phyloP scores from a whole-genome alignment of 1,139 yeast genomes.

The Hansenula anomala region DNA sequence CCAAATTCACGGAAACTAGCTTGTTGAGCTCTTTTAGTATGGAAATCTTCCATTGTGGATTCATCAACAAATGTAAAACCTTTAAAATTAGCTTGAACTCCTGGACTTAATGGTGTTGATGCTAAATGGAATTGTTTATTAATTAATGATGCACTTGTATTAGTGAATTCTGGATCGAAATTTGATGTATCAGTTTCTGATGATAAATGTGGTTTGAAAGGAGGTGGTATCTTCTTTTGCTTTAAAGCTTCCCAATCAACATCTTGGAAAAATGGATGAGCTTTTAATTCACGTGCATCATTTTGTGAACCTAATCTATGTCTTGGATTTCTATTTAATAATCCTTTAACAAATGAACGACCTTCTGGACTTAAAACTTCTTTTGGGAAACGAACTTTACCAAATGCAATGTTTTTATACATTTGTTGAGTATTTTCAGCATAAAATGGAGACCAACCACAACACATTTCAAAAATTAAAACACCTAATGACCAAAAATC shows the following conservation, averaged over 20 bases:
- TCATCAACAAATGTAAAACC: constrained; percentile 96
- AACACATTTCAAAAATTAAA: constrained; percentile 82
- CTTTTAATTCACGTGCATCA: constrained; percentile 88
- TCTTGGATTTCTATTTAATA: constrained; percentile 89
- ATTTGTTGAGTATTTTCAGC: constrained; percentile 97
- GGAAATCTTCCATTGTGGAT: constrained; percentile 86
- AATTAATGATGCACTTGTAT: constrained; percentile 78
- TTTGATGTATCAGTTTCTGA: constrained; percentile 93
- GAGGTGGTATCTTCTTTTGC: constrained; percentile 90
- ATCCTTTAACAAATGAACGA: constrained; percentile 88
- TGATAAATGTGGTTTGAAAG: constrained; percentile 88
- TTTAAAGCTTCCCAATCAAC: constrained; percentile 82
- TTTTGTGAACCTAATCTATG: constrained; percentile 88
- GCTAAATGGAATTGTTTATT: constrained; percentile 46
- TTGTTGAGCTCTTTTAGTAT: constrained; percentile 28
- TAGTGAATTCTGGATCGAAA: constrained; percentile 96
- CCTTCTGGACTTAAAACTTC: constrained; percentile 92
- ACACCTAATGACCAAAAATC: constrained; percentile 87
- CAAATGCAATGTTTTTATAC: constrained; percentile 98
- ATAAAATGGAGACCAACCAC: constrained; percentile 99
- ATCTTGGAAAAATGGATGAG: constrained; percentile 86
- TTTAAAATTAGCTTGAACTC: constrained; percentile 91
- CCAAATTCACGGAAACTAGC: constrained; percentile 47
- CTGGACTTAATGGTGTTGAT: constrained; percentile 82
- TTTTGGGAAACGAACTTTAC: constrained; percentile 94